phyloP scores from a whole-genome alignment of 208 protist species.

The Leishmania tropica region DNA sequence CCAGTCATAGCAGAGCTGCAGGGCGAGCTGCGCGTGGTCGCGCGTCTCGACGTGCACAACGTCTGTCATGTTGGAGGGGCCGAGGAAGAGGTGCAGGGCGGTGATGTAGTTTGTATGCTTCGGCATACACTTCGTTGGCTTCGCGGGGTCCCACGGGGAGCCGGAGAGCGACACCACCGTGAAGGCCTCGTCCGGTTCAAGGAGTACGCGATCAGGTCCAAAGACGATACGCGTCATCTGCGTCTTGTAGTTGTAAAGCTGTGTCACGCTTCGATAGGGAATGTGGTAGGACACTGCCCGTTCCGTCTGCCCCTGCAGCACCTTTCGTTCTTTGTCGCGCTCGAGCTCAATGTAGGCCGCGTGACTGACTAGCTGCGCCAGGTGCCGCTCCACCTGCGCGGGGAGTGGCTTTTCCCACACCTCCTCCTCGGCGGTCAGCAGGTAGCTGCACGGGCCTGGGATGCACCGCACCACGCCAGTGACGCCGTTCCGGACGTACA shows the following conservation, averaged over 20 bases:
- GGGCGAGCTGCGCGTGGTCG: conserved; percentile 85
- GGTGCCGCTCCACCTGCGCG: conserved; percentile 48
- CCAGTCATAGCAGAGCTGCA: conserved; percentile 92
- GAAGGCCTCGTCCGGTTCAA: conserved; percentile 88
- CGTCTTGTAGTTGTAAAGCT: conserved; percentile 95
- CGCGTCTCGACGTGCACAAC: conserved; percentile 91
- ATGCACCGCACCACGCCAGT: conserved; percentile 76
- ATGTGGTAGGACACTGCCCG: conserved; percentile 93
- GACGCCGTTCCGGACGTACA: conserved; percentile 80
- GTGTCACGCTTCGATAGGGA: conserved; percentile 94
- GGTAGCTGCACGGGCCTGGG: conserved; percentile 68
- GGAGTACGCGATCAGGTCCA: conserved; percentile 75
- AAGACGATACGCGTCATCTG: conserved; percentile 86
- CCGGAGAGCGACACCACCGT: conserved; percentile 88
- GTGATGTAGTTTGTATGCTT: conserved; percentile 74
- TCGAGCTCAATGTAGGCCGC: conserved; percentile 44
- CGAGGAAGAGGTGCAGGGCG: conserved; percentile 86
- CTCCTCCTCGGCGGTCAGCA: conserved; percentile 81
- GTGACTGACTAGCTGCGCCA: conserved; percentile 43
- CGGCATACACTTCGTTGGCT: conserved; percentile 74
- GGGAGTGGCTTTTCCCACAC: conserved; percentile 84
- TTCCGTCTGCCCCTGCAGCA: conserved; percentile 31
- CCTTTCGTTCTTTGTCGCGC: conserved; percentile 4
- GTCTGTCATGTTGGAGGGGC: conserved; percentile 96
- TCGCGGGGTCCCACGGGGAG: conserved; percentile 81